phyloP scores from a whole-genome alignment of 495 filamentous ascomycete genomes.

The Daldinia bambusicola region DNA sequence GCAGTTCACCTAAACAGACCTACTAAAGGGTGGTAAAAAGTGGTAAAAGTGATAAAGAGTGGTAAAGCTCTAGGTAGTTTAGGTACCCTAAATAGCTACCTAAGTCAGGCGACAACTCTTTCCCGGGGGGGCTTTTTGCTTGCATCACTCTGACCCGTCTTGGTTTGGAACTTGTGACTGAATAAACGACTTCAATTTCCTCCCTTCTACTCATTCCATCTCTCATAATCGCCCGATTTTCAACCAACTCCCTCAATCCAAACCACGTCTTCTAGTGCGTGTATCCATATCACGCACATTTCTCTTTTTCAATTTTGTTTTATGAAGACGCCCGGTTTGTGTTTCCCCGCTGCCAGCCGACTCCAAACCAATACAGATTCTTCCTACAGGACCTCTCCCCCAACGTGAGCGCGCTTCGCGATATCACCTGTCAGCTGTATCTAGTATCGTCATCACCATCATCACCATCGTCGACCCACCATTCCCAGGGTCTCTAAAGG shows the following conservation, averaged over 20 bases:
- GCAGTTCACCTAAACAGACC: conserved; percentile 22
- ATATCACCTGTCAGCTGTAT: conserved; percentile 40
- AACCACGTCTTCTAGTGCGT: conserved; percentile 19
- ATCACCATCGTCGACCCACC: conserved; percentile 37
- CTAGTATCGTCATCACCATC: conserved; percentile 40
- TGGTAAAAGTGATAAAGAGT: no score
- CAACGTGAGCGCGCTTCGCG: conserved; percentile 49
- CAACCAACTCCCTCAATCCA: conserved; percentile 12
- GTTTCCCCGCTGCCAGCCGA: conserved; percentile 29
- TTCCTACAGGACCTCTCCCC: conserved; percentile 29
- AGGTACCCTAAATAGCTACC: no score
- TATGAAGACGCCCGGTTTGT: conserved; percentile 41
- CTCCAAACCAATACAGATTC: conserved; percentile 19
- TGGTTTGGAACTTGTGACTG: conserved; percentile 23
- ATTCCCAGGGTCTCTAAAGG: conserved; percentile 27
- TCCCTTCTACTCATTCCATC: conserved; percentile 26
- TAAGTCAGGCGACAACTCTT: conserved; percentile 36
- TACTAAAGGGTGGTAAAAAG: conserved; percentile 22
- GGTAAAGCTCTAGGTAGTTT: conserved; percentile 20
- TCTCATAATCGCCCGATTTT: conserved; percentile 27
- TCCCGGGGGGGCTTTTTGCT: conserved; percentile 20
- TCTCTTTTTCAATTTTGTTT: conserved; percentile 41
- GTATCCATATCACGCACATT: conserved; percentile 20
- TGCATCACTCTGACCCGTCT: conserved; percentile 44
- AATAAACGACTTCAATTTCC: conserved; percentile 38